A percentile compares a stretch with the other conserved stretches of the same genome.
phyloP scores from a whole-genome alignment of 768 basidiomycete genomes.

The Pleurotus giganteus region DNA sequence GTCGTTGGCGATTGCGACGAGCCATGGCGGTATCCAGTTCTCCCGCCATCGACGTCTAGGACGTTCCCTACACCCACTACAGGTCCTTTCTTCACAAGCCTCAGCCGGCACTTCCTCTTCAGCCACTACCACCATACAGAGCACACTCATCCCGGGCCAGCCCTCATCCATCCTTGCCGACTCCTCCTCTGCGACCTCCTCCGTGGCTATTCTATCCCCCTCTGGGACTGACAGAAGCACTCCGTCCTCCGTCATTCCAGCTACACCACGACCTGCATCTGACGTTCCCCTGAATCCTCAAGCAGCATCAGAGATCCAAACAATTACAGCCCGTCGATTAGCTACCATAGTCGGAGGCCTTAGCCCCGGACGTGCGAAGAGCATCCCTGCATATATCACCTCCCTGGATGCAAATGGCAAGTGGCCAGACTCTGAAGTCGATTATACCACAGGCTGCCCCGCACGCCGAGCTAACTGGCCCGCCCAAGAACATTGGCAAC shows the following conservation, averaged over 20 bases:
- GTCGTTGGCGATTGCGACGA: background rate
- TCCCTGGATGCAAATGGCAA: constrained; percentile 47
- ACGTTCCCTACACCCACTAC: background rate
- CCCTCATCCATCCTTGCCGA: too few relatives aligned
- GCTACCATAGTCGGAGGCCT: constrained; percentile 39
- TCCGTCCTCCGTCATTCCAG: background rate
- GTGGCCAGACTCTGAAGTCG: constrained; percentile 54
- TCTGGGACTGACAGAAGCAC: background rate
- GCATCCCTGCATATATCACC: constrained; percentile 42
- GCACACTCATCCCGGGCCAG: too few relatives aligned
- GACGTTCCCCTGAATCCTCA: constrained; percentile 13
- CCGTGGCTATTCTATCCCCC: background rate
- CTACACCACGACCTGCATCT: background rate
- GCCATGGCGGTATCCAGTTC: background rate
- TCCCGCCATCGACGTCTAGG: constrained; percentile 1
- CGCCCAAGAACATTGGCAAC: constrained; percentile 56
- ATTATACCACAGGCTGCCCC: constrained; percentile 62
- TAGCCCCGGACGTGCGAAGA: constrained; percentile 21
- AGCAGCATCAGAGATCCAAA: constrained; percentile 27
- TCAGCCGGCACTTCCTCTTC: too few relatives aligned
- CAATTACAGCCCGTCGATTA: constrained; percentile 34
- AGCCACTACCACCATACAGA: too few relatives aligned
- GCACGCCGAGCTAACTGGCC: constrained; percentile 72
- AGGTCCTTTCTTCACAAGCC: background rate
- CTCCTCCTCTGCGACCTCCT: background rate